Evolutionary conservation across 225 moss, liverwort and hornwort genomes (phyloP).

Genomic region (Takakia lepidozioides): DNA sequence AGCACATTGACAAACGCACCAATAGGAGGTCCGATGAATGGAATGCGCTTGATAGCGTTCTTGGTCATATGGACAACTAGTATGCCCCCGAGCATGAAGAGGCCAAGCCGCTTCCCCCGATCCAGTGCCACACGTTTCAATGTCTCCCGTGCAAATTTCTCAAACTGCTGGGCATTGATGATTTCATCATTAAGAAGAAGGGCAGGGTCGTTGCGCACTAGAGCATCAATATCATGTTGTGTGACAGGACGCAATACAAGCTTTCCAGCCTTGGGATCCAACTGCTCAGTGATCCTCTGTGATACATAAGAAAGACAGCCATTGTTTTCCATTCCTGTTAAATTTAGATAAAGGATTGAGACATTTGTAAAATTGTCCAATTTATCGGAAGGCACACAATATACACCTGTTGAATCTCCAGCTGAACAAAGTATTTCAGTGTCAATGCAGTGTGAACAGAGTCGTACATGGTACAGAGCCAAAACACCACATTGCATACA

Average conservation of each 20-base stretch:
- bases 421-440: too few relatives aligned
- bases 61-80: constrained; percentile 77
- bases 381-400: too few relatives aligned
- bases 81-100: constrained; percentile 83
- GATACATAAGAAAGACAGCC: not conserved
- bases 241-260: constrained; percentile 67
- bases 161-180: constrained; percentile 41
- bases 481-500: too few relatives aligned
- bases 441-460: too few relatives aligned
- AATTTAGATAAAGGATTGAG: too few relatives aligned
- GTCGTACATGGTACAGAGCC: too few relatives aligned
- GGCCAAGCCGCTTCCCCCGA: constrained; percentile 74
- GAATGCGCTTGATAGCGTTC: constrained; percentile 54
- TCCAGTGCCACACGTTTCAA: constrained; percentile 82
- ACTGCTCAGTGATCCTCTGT: constrained; percentile 59
- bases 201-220: constrained; percentile 27
- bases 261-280: constrained; percentile 77
- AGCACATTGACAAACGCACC: constrained; percentile 55
- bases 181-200: constrained; percentile 30
- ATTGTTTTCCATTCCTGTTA: too few relatives aligned
- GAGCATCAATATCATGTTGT: constrained; percentile 53
- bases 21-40: constrained; percentile 60
- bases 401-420: too few relatives aligned
- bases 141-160: constrained; percentile 57
- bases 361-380: too few relatives aligned